Conservation (phyloP, 2,329 filamentous ascomycete species). For the Aspergillus felis region DNA sequence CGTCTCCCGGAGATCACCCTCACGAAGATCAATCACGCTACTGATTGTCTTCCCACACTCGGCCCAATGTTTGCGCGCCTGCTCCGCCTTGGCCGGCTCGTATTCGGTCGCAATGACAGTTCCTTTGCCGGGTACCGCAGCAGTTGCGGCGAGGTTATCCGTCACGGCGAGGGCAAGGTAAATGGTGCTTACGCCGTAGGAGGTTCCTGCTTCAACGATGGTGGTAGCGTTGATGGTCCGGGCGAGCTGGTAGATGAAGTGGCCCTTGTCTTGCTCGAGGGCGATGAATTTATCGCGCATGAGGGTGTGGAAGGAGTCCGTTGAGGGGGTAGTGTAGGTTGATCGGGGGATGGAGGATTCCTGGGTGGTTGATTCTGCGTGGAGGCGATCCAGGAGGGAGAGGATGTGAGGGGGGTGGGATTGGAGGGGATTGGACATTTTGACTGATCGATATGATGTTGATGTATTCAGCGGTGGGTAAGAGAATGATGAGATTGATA, state of each 20-base stretch:
- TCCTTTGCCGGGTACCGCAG: conserved; percentile 17
- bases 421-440: conserved; percentile 8
- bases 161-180: conserved; percentile 58
- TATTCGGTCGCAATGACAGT: conserved; percentile 60
- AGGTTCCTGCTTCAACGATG: conserved; percentile 59
- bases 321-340: conserved; percentile 9
- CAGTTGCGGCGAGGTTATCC: conserved; percentile 37
- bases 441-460: not conserved
- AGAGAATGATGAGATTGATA: not conserved
- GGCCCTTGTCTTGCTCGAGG: conserved; percentile 56
- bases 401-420: conserved; percentile 12
- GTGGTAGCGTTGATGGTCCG: conserved; percentile 47
- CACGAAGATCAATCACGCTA: conserved; percentile 52
- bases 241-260: conserved; percentile 53
- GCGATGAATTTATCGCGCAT: conserved; percentile 58
- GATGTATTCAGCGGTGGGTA: not conserved
- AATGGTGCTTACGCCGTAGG: conserved; percentile 60
- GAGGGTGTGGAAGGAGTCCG: conserved; percentile 29
- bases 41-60: conserved; percentile 48
- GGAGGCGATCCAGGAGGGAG: conserved; percentile 28
- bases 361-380: conserved; percentile 29
- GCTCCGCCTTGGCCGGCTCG: conserved; percentile 51
- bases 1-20: conserved; percentile 56
- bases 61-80: conserved; percentile 53
- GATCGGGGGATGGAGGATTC: conserved; percentile 24